These are phyloP conservation scores for Vanderwaltozyma polyspora DNA, from an alignment of 805 yeast species.

Conservation along the genomic window DNA sequence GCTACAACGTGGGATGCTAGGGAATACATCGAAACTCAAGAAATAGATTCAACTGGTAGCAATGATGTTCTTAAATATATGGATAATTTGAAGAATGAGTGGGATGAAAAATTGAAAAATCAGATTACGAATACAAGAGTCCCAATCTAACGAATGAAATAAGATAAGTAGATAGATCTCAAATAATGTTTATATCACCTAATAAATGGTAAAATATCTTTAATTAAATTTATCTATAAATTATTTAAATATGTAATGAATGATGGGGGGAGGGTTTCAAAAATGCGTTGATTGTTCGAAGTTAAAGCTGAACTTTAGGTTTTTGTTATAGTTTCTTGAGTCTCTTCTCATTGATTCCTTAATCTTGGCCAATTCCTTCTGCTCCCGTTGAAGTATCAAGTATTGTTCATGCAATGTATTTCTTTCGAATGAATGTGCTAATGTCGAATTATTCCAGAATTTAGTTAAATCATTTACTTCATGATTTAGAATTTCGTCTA, in stretches of 20 bases:
- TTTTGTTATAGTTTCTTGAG: no score
- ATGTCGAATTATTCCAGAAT: conserved; percentile 15
- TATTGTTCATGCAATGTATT: conserved; percentile 15
- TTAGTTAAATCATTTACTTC: conserved; percentile 10
- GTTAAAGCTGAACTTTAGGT: no score
- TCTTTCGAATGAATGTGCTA: conserved; percentile 11
- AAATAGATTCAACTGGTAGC: conserved; percentile 53
- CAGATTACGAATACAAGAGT: conserved; percentile 51
- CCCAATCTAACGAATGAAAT: conserved; percentile 6
- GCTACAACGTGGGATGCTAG: conserved; percentile 54
- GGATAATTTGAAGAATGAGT: conserved; percentile 43
- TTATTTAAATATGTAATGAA: no score
- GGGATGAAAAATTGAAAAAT: conserved; percentile 66
- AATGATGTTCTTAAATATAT: conserved; percentile 58
- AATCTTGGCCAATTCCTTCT: neutral
- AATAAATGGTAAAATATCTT: no score
- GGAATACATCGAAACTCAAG: conserved; percentile 47
- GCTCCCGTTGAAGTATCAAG: conserved; percentile 11
- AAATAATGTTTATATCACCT: no score
- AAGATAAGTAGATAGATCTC: no score
- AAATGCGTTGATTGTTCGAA: no score
- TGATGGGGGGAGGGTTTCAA: no score
- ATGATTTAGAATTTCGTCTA: conserved; percentile 11
- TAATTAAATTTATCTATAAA: no score
- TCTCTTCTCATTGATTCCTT: no score